Base-by-base conservation (phyloP, 306 rosid genomes). In the Trifolium repens region DNA sequence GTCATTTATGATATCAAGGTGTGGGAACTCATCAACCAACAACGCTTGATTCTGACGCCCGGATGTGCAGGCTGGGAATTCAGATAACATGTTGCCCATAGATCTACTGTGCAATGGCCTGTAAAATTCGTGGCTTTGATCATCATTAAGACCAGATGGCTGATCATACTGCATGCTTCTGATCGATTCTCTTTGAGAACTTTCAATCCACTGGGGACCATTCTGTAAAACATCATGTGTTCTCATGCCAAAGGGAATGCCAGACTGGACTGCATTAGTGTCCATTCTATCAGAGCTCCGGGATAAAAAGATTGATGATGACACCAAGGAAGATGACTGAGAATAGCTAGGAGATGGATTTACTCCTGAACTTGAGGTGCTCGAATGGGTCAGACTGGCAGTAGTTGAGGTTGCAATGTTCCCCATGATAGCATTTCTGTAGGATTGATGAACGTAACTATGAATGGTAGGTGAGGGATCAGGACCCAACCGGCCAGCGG, bases 1-100 rank as follows among this genome's bases (percentile, higher is more conserved):
- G 77, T 92, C 99, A 76, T 96, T 96, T 82, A 96, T 96, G 67
- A 96, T 92, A 80, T 96, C 99, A 30, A 96, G 92, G 83, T 96
- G 98, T 2, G 99, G 99, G 79, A 96, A 96, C 61, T 94, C 99
- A 70, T 96, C 98, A 4, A 83, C 88, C 65, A 85, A 72, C 62
- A 85, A 75, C 44, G 92, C 96, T 89, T 85, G 98, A 74, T 71
- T 73, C 71, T 85, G 92, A 34, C 86, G 96, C 71, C 96, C 91
- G 0, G 96, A 89, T 3, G 92, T 78, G 78, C 96, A 71, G 17
- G 92, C 88, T 8, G 84, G 69, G 74, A 86, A 79, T 69, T 91
- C 90, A 0, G 89, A 46, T 1, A 85, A 30, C 62, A 89, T 57
- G 24, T 83, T 82, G 7, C 88, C 89, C 69, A 58, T 74, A 46